Evolutionary conservation across 2,329 filamentous ascomycete species (phyloP).

Genomic region (Xylariaceae sp.): DNA sequence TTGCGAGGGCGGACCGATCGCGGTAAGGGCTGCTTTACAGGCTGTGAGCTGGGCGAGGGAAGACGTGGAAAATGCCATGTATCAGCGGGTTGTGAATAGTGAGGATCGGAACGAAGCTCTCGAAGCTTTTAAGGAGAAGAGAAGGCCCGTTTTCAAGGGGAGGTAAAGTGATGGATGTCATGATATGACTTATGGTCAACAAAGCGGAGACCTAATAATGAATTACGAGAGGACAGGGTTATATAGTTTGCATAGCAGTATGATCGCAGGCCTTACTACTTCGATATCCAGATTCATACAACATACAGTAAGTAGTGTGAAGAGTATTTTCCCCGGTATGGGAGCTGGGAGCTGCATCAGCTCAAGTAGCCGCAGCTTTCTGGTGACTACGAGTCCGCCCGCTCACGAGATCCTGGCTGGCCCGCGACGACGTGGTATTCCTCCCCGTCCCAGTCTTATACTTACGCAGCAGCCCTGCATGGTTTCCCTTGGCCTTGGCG

Average conservation of each 20-base stretch:
- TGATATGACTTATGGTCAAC: too few relatives aligned
- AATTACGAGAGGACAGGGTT: too few relatives aligned
- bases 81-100: constrained; percentile 74
- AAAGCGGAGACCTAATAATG: too few relatives aligned
- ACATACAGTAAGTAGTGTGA: too few relatives aligned
- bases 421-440: constrained; percentile 10
- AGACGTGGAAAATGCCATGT: constrained; percentile 79
- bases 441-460: constrained; percentile 12
- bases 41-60: constrained; percentile 70
- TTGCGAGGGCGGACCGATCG: constrained; percentile 82
- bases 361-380: not conserved
- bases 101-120: constrained; percentile 87
- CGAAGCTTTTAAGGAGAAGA: constrained; percentile 67
- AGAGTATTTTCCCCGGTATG: too few relatives aligned
- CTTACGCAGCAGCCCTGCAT: constrained; percentile 8
- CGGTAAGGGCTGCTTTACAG: constrained; percentile 69
- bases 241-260: too few relatives aligned
- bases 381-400: constrained; percentile 22
- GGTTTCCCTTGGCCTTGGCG: too few relatives aligned
- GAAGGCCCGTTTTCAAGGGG: constrained; percentile 54
- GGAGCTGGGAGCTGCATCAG: too few relatives aligned
- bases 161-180: constrained; percentile 29
- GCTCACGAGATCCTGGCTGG: constrained; percentile 22
- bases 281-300: too few relatives aligned
- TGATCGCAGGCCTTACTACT: too few relatives aligned